Base-by-base conservation (phyloP, 345 rosid genomes). In the Ceriops tagal region DNA sequence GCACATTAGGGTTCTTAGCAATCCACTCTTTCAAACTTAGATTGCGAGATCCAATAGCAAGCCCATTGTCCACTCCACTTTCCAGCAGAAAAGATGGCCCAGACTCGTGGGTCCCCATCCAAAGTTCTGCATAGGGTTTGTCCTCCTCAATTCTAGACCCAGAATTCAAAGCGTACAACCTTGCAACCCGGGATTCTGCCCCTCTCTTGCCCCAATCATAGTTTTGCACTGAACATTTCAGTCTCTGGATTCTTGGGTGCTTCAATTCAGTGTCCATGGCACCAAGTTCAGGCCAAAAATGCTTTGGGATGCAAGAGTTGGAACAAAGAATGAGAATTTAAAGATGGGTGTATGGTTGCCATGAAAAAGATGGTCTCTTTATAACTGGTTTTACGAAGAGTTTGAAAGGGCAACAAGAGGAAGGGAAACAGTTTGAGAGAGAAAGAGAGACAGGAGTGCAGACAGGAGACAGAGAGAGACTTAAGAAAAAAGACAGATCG, bases 21-120 rank as follows among this genome's bases (percentile, higher is more conserved):
- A 89, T 77, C 98, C 93, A 92, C 37, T 89, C 82, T 73, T 89
- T 96, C 69, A 96, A 82, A 59, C 80, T 78, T 27, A 75, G 51
- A 56, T 49, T 28, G 53, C 16, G 75, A 39, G 64, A 61, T 58
- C 64, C 76, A 24, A 46, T 27, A 9, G 67, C 62, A 62, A 53
- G 71, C 56, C 85, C 91, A 72, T 82, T 81, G 26, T 70, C 78
- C 6, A 70, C 80, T 31, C 73, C 81, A 31, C 20, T 28, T 0
- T 65, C 57, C 19, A 57, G 77, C 85, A 90, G 70, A 82, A 82
- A 87, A 32, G 96, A 88, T 5, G 98, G 98, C 1, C 96, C 97
- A 0, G 99, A 96, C 71, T 64, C 86, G 59, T 96, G 99, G 61
- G 91, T 89, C n/a, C 95, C 95, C 85, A 89, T 85, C 95, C 95